Evolutionary conservation across 345 rosid species (phyloP).

Genomic region (Gossypium longicalyx): DNA sequence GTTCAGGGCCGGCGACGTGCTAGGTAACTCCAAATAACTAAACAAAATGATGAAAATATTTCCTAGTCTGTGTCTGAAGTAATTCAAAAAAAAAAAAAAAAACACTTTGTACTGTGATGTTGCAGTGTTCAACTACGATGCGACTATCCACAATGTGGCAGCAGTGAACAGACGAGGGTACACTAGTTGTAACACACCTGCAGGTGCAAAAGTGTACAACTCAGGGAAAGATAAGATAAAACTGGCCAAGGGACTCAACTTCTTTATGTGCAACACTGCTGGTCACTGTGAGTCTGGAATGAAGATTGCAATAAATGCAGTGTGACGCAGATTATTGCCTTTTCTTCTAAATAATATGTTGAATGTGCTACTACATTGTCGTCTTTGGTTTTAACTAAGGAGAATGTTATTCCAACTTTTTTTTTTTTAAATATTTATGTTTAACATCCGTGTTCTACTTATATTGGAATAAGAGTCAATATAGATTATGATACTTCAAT

Average conservation of each 20-base stretch:
- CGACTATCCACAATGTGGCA: constrained; percentile 42
- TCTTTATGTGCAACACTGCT: constrained; percentile 42
- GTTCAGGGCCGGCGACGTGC: constrained; percentile 48
- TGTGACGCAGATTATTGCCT: constrained; percentile 9
- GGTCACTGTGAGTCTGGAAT: constrained; percentile 47
- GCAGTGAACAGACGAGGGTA: constrained; percentile 34
- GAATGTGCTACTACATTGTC: not conserved
- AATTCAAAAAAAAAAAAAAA: too few relatives aligned
- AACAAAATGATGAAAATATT: not conserved
- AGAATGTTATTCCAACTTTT: too few relatives aligned
- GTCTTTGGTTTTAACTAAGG: too few relatives aligned
- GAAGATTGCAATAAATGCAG: constrained; percentile 48
- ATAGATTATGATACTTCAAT: not conserved
- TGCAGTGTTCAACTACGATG: constrained; percentile 46
- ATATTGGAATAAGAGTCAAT: not conserved
- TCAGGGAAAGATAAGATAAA: constrained; percentile 44
- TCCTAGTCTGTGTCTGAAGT: not conserved
- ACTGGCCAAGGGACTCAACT: constrained; percentile 43
- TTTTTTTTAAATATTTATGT: too few relatives aligned
- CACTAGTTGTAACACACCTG: constrained; percentile 33
- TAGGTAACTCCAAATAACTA: constrained; percentile 25
- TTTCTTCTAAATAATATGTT: not conserved
- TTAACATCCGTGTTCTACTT: not conserved
- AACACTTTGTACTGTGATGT: not conserved
- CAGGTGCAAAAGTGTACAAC: constrained; percentile 27